Percentiles rank a stretch among this genome's conserved stretches.
phyloP scores from a whole-genome alignment of 73 alveolate species.

The Paramecium caudatum region DNA sequence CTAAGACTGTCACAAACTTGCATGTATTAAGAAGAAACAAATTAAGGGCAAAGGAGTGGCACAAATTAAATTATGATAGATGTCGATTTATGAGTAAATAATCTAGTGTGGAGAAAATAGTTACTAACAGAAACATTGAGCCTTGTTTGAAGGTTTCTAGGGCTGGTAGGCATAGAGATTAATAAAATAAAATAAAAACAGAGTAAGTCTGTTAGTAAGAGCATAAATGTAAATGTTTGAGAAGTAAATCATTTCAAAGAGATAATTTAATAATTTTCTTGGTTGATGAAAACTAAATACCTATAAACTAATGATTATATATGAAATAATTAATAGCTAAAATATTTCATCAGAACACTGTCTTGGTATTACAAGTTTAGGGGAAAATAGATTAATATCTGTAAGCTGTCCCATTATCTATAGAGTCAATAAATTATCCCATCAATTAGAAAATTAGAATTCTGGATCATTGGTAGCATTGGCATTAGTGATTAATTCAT shows the following conservation, averaged over 20 bases:
- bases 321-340: conserved; percentile 28
- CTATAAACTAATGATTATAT: too few relatives aligned
- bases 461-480: conserved; percentile 24
- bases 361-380: conserved; percentile 4
- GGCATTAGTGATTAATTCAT: conserved; percentile 46
- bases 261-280: neutral
- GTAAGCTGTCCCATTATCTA: neutral
- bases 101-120: conserved; percentile 21
- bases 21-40: neutral
- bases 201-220: too few relatives aligned
- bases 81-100: neutral
- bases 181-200: too few relatives aligned
- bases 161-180: neutral
- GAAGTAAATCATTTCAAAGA: neutral
- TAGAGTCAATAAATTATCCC: conserved; percentile 12
- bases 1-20: neutral
- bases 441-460: neutral
- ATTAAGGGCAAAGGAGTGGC: neutral
- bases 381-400: conserved; percentile 3
- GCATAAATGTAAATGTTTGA: neutral
- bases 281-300: neutral
- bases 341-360: conserved; percentile 14
- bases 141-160: neutral
- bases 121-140: neutral
- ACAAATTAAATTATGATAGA: conserved; percentile 13